Base-by-base conservation (phyloP, 768 basidiomycete genomes). In the Boletus coccyginus region DNA sequence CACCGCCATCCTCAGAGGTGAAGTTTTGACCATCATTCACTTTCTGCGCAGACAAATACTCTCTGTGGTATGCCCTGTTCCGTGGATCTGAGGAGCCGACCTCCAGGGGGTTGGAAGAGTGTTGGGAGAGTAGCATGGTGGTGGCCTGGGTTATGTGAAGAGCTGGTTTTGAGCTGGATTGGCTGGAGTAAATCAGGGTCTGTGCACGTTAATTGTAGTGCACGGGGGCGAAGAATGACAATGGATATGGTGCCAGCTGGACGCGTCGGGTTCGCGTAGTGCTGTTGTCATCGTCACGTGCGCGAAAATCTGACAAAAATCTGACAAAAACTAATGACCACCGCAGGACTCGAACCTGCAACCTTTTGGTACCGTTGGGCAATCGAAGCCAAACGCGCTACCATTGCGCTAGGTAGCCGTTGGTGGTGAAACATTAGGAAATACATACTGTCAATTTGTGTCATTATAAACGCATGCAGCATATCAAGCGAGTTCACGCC, bases 281-380 rank as follows among this genome's bases (percentile, higher is more conserved):
- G 55, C 14, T 39, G 55, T 11, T 17, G 59, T 52, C 41, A 42
- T 42, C 5, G 45, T 69, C 68, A 69, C 68, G 67, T 69, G 69
- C 9, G 12, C 31, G 10, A 27, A 42, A 43, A 49, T 43, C 13
- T 4, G 33, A 11, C 1, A 14, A 24, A 39, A 47, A 31, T 46
- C 32, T 21, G 27, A 36, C 10, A 36, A 66, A 70, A 73, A 49
- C 2, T 2, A 59, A 68, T 88, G 88, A 89, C 84, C 85, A 87
- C 87, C 85, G 87, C 89, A 90, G 89, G 89, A 88, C 87, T 91
- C 88, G 89, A 91, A 91, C 90, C 89, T 91, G 88, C 89, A 91
- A 86, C 89, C 90, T 90, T 87, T 89, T 90, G 89, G 88, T 91
- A 60, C 76, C 83, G 73, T 75, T 73, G 61, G 77, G 84, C 85